These are phyloP conservation scores for Straminergon stramineum DNA, from an alignment of 225 moss, liverwort and hornwort species.

Conservation along the genomic window DNA sequence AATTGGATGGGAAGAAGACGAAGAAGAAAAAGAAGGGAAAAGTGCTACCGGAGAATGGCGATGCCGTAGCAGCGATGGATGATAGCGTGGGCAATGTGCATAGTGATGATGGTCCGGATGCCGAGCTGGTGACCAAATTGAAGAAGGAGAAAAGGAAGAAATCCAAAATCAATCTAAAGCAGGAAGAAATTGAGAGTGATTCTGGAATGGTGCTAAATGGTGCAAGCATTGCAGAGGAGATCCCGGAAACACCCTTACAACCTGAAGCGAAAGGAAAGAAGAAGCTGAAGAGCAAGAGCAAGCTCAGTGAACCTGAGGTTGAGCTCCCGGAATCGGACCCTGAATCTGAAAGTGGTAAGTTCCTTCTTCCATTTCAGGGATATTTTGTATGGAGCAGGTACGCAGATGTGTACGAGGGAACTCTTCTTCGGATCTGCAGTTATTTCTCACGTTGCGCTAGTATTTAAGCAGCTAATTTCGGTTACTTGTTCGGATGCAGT, in stretches of 20 bases:
- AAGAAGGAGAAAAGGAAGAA: conserved; percentile 40
- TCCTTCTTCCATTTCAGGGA: neutral
- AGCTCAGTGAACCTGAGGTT: neutral
- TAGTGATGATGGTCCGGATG: neutral
- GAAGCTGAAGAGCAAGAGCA: conserved; percentile 31
- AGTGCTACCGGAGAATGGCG: conserved; percentile 1
- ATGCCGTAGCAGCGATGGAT: neutral
- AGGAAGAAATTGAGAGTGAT: conserved; percentile 1
- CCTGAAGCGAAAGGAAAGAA: conserved; percentile 31
- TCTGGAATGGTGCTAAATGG: conserved; percentile 5
- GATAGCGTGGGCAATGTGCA: conserved; percentile 1
- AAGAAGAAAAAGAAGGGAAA: conserved; percentile 37
- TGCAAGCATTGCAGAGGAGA: conserved; percentile 10
- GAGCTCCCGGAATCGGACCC: conserved; percentile 2
- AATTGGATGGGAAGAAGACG: conserved; percentile 11
- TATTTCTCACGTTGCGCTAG: neutral
- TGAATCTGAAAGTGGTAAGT: conserved; percentile 26
- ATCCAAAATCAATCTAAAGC: conserved; percentile 2
- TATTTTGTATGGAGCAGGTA: neutral
- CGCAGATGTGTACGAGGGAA: neutral
- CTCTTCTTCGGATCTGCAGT: neutral
- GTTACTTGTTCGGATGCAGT: conserved; percentile 14
- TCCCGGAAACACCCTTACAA: neutral
- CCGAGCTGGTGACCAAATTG: neutral
- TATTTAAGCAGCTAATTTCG: neutral